Base-by-base conservation (phyloP, 2,329 filamentous ascomycete genomes). In the Hypoxylon rubiginosum region DNA sequence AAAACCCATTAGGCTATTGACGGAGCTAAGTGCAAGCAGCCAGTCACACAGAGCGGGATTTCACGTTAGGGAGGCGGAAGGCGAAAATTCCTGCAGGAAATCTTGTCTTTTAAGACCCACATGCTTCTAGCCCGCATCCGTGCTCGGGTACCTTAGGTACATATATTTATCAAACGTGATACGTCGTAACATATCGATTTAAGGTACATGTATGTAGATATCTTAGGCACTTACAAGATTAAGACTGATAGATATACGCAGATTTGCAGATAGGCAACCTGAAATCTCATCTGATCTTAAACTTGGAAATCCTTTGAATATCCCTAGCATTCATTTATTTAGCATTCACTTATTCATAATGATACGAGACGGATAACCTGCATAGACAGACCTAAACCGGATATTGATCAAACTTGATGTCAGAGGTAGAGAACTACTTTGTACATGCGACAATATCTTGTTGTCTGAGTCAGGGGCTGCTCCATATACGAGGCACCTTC, bases 31-130 rank as follows among this genome's bases (percentile, higher is more conserved):
- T 13, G 26, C n/a, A 43, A 51, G 36, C 51, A 64, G 30, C 64
- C 61, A 67, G 48, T 62, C 50, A 64, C 49, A 28, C 52, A 48
- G 60, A 34, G 8, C 43, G 63, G 60, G 53, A 52, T 57, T 67
- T 57, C 24, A 66, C 45, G 46, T 62, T 61, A 43, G 15, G 56
- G 58, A n/a, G n/a, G n/a, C n/a, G n/a, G n/a, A n/a, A 65, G 64
- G 62, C 52, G 49, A 67, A 67, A 64, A 65, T 64, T 69, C 58
- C 30, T 67, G 67, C 64, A 63, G 50, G 64, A 60, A 67, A 69
- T 63, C 61, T 67, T 32, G 45, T 61, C 55, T 45, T 58, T 56
- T 41, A 28, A 15, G 55, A 65, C 50, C 58, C 51, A 43, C 39
- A 43, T 43, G 39, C 39, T n/a, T n/a, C 39, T 1, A 41, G 43